Base-by-base conservation (phyloP, 495 filamentous ascomycete genomes). In the Hyaloscypha bicolor region DNA sequence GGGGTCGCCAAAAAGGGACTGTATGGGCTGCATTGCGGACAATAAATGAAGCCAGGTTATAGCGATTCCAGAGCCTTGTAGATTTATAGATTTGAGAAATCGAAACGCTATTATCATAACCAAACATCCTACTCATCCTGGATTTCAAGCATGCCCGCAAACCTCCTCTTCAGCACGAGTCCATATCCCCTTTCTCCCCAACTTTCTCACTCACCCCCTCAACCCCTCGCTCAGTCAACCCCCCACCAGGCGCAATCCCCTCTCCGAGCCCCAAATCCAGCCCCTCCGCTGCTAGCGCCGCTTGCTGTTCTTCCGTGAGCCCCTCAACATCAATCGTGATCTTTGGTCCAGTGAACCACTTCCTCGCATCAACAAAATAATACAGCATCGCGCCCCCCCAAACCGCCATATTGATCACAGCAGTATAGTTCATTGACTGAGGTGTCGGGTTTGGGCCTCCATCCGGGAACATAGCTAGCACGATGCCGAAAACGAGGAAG, bases 261-360 rank as follows among this genome's bases (percentile, higher is more conserved):
- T 64, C n/a, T 21, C 56, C 66, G 55, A 29, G 52, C 11, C 32
- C 62, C 60, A 65, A 16, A n/a, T 53, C 57, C 30, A 69, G 33
- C 3, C 67, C 63, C 53, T 66, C 67, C 0, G 37, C 52, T n/a
- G 12, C 58, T 4, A 77, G 68, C 14, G 64, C 69, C 8, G 60
- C 55, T 32, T 67, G 59, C 62, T 77, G 74, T 45, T 66, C 72
- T 21, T 71, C 67, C 2, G 63, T 73, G 33, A 77, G 62, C 2
- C 57, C 69, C n/a, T 64, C 60, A 8, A 67, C 68, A 66, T 86
- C 80, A 21, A 90, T 71, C 29, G 88, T 91, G 71, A 88, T 82
- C 70, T 84, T 86, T 0, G 89, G 89, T 0, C 89, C 89, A 19
- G 82, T 87, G 68, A 89, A 91, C 87, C 89, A 90, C 61, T 85